Conservation (phyloP, 1,139 yeast species). For the Lodderomyces margitis region DNA sequence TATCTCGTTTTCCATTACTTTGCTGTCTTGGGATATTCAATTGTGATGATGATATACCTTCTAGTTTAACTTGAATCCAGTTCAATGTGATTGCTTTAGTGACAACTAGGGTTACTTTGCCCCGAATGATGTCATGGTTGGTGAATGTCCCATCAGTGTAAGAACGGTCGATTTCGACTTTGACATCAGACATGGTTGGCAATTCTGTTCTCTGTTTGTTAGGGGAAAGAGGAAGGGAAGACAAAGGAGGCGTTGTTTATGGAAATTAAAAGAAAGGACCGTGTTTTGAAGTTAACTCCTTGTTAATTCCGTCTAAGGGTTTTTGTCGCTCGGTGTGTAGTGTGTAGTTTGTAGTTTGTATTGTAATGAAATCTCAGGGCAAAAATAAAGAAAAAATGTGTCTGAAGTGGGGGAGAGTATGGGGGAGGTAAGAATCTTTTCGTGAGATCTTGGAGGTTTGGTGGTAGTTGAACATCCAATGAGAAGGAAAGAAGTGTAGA, state of each 20-base stretch:
- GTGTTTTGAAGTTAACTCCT: neutral
- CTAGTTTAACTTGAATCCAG: slow-evolving; percentile 57
- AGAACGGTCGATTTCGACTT: slow-evolving; percentile 35
- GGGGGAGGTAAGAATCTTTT: no score
- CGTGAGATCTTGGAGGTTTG: no score
- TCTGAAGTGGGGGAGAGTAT: no score
- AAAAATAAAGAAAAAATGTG: no score
- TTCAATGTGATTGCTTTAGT: slow-evolving; percentile 48
- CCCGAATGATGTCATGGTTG: slow-evolving; percentile 50
- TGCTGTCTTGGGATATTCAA: slow-evolving; percentile 27
- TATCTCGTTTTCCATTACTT: slow-evolving; percentile 14
- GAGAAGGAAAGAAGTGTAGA: no score
- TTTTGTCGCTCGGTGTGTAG: neutral
- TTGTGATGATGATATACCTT: slow-evolving; percentile 50
- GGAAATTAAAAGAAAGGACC: no score
- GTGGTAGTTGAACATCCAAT: no score
- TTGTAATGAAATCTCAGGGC: no score
- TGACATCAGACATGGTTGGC: slow-evolving; percentile 24
- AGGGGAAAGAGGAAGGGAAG: no score
- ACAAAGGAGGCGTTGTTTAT: no score
- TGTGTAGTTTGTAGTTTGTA: neutral
- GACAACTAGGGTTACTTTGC: slow-evolving; percentile 44
- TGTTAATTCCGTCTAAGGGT: neutral
- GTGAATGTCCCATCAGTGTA: slow-evolving; percentile 49
- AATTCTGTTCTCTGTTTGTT: no score